phyloP scores from a whole-genome alignment of 441 rosid genomes.

The Erodium texanum region DNA sequence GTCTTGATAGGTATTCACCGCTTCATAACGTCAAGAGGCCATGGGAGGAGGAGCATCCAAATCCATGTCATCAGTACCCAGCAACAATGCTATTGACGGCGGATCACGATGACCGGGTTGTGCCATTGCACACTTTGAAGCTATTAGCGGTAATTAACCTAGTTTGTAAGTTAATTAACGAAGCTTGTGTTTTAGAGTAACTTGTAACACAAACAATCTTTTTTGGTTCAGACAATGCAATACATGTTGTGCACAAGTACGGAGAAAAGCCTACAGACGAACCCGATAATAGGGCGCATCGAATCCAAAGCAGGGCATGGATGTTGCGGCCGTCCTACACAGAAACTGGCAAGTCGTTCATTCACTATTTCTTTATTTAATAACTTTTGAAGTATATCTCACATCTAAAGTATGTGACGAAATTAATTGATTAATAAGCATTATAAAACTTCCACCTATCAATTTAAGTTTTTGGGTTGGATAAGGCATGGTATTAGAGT shows the following conservation, averaged over 20 bases:
- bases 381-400: too few species aligned
- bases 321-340: constrained; percentile 79
- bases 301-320: constrained; percentile 94
- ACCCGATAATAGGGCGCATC: constrained; percentile 76
- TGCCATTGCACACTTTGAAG: constrained; percentile 79
- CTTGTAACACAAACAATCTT: too few species aligned
- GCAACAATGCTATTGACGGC: constrained; percentile 89
- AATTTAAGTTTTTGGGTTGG: too few species aligned
- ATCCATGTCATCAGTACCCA: too few species aligned
- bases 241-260: constrained; percentile 54
- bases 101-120: constrained; percentile 94
- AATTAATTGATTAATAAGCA: too few species aligned
- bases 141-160: constrained; percentile 85
- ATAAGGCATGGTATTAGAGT: too few species aligned
- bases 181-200: too few species aligned
- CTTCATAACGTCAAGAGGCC: constrained; percentile 84
- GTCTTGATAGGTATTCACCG: constrained; percentile 89
- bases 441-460: too few species aligned
- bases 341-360: constrained; percentile 51
- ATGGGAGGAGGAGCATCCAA: too few species aligned
- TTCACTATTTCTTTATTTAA: neutral
- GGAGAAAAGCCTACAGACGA: constrained; percentile 74
- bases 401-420: too few species aligned
- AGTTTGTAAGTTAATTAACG: too few species aligned
- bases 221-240: constrained; percentile 70